These are phyloP conservation scores for Kockovaella imperatae DNA, from an alignment of 768 basidiomycete species.

Conservation along the genomic window DNA sequence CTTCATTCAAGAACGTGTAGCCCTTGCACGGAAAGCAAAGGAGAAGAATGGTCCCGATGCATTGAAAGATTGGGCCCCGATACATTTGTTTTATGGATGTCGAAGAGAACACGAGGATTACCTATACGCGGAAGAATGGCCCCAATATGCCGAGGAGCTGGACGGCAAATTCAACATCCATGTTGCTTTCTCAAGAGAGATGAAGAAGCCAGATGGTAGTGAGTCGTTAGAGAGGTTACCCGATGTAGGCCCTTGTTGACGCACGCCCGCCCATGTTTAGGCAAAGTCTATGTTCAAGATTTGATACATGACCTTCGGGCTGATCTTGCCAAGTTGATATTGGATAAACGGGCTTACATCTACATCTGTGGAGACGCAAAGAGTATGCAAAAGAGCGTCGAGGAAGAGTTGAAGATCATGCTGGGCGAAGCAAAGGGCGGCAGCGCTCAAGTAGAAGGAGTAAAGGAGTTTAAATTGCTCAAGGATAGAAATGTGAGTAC, in stretches of 20 bases:
- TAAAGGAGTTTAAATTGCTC: slow-evolving; percentile 82
- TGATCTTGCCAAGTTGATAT: slow-evolving; percentile 75
- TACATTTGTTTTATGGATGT: slow-evolving; percentile 95
- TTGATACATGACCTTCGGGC: slow-evolving; percentile 79
- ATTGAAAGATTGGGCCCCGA: slow-evolving; percentile 88
- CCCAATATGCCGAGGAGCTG: slow-evolving; percentile 72
- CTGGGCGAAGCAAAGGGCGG: slow-evolving; percentile 93
- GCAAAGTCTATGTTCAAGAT: slow-evolving; percentile 99
- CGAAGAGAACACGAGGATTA: slow-evolving; percentile 81
- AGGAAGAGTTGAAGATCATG: slow-evolving; percentile 65
- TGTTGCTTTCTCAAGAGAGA: slow-evolving; percentile 65
- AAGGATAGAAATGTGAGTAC: slow-evolving; percentile 59
- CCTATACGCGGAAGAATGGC: slow-evolving; percentile 93
- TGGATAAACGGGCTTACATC: slow-evolving; percentile 91
- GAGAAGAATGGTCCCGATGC: slow-evolving; percentile 94
- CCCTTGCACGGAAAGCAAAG: slow-evolving; percentile 83
- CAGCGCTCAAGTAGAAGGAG: slow-evolving; percentile 74
- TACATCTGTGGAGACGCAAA: slow-evolving; percentile 97
- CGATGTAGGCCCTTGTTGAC: neutral
- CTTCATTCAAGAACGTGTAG: slow-evolving; percentile 95
- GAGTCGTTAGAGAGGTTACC: slow-evolving; percentile 12
- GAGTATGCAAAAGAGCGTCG: slow-evolving; percentile 91
- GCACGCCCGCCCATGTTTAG: slow-evolving; percentile 49
- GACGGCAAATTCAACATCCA: slow-evolving; percentile 85
- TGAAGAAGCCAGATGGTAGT: slow-evolving; percentile 39